These are phyloP conservation scores for Golubevia pallescens DNA, from an alignment of 1,284 basidiomycete genomes.

Conservation along the genomic window DNA sequence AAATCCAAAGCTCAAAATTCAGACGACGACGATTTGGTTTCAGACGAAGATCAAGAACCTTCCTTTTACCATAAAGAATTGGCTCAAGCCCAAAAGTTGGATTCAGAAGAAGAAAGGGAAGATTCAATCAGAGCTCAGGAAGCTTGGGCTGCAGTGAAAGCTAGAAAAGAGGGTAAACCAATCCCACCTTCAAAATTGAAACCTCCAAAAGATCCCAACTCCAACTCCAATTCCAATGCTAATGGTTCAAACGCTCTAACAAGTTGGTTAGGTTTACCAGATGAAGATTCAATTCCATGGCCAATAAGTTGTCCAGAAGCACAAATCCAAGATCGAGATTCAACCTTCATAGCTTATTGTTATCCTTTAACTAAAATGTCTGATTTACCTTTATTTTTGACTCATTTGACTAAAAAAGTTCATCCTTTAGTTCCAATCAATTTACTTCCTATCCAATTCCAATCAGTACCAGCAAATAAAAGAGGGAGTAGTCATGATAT, in stretches of 20 bases:
- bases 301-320: constrained; percentile 37
- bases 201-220: constrained; percentile 17
- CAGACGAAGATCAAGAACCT: constrained; percentile 1
- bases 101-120: constrained; percentile 12
- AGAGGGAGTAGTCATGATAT: constrained; percentile 47
- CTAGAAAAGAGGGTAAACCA: constrained; percentile 9
- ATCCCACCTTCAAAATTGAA: constrained; percentile 25
- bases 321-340: constrained; percentile 49
- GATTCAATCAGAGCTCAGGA: not conserved
- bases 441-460: constrained; percentile 28
- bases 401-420: constrained; percentile 45
- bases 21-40: constrained; percentile 6
- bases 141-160: constrained; percentile 5
- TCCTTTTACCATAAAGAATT: not conserved
- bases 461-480: constrained; percentile 1
- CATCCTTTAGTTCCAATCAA: constrained; percentile 42
- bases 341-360: constrained; percentile 57
- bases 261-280: constrained; percentile 33
- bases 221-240: not conserved
- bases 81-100: not conserved
- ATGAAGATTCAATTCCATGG: constrained; percentile 28
- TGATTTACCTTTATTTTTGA: constrained; percentile 22
- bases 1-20: not conserved
- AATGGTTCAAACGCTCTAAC: constrained; percentile 19
- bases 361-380: constrained; percentile 38